Evolutionary conservation across 208 protist species (phyloP).

Genomic region (Phytomonas francai): DNA sequence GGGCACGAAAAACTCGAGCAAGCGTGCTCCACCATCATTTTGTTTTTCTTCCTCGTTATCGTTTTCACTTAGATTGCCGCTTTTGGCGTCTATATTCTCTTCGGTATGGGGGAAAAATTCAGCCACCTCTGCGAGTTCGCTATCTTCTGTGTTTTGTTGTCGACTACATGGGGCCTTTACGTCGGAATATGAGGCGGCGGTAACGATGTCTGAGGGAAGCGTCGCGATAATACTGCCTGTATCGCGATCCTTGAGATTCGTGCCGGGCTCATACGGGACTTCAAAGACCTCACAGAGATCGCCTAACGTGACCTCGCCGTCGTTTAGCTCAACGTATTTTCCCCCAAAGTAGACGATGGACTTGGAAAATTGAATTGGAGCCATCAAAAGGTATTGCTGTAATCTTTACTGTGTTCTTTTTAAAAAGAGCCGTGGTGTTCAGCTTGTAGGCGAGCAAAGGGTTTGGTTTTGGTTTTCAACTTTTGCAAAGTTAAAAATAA

Average conservation of each 20-base stretch:
- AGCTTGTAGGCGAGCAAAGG: too few species aligned
- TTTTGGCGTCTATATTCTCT: too few species aligned
- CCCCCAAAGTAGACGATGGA: slow-evolving; percentile 57
- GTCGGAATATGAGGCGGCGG: slow-evolving; percentile 1
- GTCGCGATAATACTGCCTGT: slow-evolving; percentile 59
- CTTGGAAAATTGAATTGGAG: background rate
- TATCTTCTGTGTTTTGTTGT: background rate
- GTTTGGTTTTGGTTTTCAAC: too few species aligned
- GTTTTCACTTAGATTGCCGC: background rate
- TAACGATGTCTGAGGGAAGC: slow-evolving; percentile 53
- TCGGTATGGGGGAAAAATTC: background rate
- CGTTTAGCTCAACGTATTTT: slow-evolving; percentile 56
- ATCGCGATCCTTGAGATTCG: slow-evolving; percentile 36
- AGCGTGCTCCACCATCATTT: background rate
- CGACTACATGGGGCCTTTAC: background rate
- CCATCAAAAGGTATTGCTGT: too few species aligned
- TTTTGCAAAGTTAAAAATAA: too few species aligned
- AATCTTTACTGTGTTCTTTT: too few species aligned
- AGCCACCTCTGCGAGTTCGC: background rate
- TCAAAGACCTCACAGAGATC: slow-evolving; percentile 69
- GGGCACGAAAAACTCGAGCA: too few species aligned
- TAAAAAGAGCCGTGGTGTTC: background rate
- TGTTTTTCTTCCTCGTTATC: slow-evolving; percentile 6
- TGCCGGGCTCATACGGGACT: slow-evolving; percentile 28
- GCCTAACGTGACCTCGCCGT: slow-evolving; percentile 45